These are phyloP conservation scores for Alternaria rosae DNA, from an alignment of 2,329 filamentous ascomycete species.

Conservation along the genomic window DNA sequence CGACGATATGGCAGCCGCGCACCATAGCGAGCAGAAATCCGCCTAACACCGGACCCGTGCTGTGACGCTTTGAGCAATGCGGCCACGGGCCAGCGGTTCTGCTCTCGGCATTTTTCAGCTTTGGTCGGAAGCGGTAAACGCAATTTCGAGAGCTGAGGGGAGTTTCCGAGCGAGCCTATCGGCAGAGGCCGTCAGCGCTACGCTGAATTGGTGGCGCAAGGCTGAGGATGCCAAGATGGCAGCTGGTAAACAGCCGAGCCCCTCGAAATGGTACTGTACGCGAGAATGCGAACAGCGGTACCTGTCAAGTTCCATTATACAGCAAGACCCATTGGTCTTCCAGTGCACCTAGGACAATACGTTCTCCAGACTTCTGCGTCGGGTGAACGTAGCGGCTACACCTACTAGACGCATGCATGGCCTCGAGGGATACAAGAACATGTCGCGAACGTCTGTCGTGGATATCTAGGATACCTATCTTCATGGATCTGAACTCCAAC, in stretches of 20 bases:
- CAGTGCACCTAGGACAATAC: background rate
- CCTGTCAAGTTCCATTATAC: background rate
- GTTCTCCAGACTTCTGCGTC: background rate
- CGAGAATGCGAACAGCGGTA: constrained; percentile 8
- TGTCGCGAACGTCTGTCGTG: background rate
- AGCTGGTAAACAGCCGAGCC: constrained; percentile 6
- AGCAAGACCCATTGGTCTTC: background rate
- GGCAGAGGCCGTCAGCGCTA: constrained; percentile 15
- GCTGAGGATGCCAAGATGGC: constrained; percentile 31
- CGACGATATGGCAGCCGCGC: too few species aligned
- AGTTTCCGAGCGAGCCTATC: background rate
- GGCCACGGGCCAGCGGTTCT: constrained; percentile 2
- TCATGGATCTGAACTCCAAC: background rate
- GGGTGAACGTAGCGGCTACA: background rate
- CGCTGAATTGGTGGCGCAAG: constrained; percentile 26
- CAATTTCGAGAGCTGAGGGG: constrained; percentile 1
- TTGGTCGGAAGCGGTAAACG: background rate
- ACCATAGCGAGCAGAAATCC: background rate
- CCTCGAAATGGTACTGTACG: constrained; percentile 7
- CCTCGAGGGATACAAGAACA: background rate
- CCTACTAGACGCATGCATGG: accelerated
- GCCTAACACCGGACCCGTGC: background rate
- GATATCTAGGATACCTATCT: background rate
- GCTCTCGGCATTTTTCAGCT: constrained; percentile 8
- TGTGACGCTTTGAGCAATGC: background rate